Percentiles rank a stretch among this genome's conserved stretches.
Conservation (phyloP, 176 grass and related monocot species). For the Bromus sterilis region DNA sequence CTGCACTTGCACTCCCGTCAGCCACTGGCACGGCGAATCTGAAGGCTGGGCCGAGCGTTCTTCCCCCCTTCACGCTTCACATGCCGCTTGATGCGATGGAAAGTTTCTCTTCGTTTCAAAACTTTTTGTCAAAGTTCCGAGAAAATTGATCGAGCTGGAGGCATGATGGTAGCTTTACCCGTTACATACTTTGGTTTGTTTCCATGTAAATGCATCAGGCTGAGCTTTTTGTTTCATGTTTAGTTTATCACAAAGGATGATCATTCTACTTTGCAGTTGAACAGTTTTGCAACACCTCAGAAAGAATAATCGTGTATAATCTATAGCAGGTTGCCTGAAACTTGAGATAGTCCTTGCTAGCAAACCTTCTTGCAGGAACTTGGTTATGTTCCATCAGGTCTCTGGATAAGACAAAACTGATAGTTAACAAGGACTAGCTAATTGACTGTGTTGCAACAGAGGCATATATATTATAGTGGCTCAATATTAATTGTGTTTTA, state of each 20-base stretch:
- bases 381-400: not conserved
- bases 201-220: constrained; percentile 28
- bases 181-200: not conserved
- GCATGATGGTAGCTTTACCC: not conserved
- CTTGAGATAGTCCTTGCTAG: not conserved
- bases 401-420: not conserved
- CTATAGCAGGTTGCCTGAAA: not conserved
- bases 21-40: not conserved
- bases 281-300: constrained; percentile 11
- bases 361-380: not conserved
- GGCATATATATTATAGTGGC: too few species aligned
- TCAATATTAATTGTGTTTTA: too few species aligned
- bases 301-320: not conserved
- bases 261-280: not conserved
- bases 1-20: constrained; percentile 37
- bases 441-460: too few species aligned
- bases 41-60: constrained; percentile 15
- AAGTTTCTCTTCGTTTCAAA: constrained; percentile 43
- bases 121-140: constrained; percentile 38
- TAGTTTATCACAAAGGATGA: not conserved
- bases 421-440: not conserved
- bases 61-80: constrained; percentile 61
- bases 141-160: constrained; percentile 14
- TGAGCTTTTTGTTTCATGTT: not conserved
- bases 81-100: constrained; percentile 26